Evolutionary conservation across 2,329 filamentous ascomycete species (phyloP), one percentile per base, ranked within the genome.

Genomic region (Fusarium transvaalense): DNA sequence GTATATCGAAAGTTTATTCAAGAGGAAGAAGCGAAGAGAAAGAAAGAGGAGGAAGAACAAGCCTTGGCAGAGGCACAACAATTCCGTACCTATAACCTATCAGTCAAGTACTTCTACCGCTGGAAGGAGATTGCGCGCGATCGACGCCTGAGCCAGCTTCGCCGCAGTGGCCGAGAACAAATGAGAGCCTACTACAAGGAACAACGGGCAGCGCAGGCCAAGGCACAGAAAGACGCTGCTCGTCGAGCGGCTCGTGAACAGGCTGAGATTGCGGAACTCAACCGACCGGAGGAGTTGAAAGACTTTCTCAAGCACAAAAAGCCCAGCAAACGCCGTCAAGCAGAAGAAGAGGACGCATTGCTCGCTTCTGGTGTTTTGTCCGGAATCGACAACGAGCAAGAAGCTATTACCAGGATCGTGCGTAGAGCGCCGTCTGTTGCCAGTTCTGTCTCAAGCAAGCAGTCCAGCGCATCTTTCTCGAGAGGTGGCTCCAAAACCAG

Each of bases 31-130:
- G 82, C 83, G 56, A 79, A 79, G 38, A 78, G 71, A 47, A 77
- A 74, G 21, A 80, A 76, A 46, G 85, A 86, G 57, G 85, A 86
- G 68, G 84, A 87, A 39, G 81, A 82, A 19, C 71, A 74, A 64
- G 71, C 83, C 71, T 43, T 84, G 75, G 80, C 80, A 4, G 77
- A 85, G 54, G 85, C 85, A 15, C 78, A 80, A 17, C 75, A 79
- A n/a, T 87, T 85, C 67, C 81, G 84, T 37, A 71, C 68, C 5
- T 83, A 85, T 71, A 87, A 80, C 56, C 78, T 89, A 31, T 77
- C 79, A 14, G 77, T 88, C 61, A 87, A 83, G 47, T 89, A 81
- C 74, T 88, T 88, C 62, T 88, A 88, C 68, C 79, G 79, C 19
- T 89, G 87, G 87, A 84, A 82, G 48, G 75, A 83, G 15, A 81